Base-by-base conservation (phyloP, 495 filamentous ascomycete species). In the Rostrohypoxylon terebratum region DNA sequence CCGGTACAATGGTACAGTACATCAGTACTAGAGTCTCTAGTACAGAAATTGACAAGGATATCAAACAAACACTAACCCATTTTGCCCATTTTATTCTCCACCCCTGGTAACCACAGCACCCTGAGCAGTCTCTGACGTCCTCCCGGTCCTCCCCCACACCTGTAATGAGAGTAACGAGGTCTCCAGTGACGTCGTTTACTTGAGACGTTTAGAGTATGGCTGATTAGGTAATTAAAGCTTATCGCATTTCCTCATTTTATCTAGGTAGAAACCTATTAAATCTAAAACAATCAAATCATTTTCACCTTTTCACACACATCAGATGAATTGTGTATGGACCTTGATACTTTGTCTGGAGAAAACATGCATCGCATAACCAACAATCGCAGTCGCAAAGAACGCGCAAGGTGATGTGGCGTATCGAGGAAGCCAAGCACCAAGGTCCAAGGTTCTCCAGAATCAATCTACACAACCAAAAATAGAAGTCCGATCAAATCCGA, bases 111-210 rank as follows among this genome's bases (percentile, higher is more conserved):
- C 33, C 66, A 62, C 64, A 45, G 70, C 65, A 73, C 14, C 59
- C 23, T 69, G 45, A 45, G 70, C 65, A 73, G 8, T 45, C 23
- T 66, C 53, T 62, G 65, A 73, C 21, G n/a, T 51, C 40, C 21
- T 54, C 51, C 57, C 65, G n/a, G n/a, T n/a, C n/a, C n/a, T n/a
- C n/a, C n/a, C n/a, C n/a, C n/a, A n/a, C 34, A 60, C 38, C 34
- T 48, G 48, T 57, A 69, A 36, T 28, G 50, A 38, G 61, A 47
- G 48, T 50, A 69, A 36, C 20, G 50, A 38, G 61, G 38, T 68
- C 48, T 20, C 48, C 13, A 69, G 62, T 73, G 71, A 73, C 71
- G 71, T 73, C 66, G 71, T 66, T 65, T 63, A 55, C 62, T 71
- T 51, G 28, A n/a, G 40, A 14, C 34, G 1, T 31, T 55, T 9